These are phyloP conservation scores for Saturnispora besseyi DNA, from an alignment of 805 yeast genomes.

Conservation along the genomic window DNA sequence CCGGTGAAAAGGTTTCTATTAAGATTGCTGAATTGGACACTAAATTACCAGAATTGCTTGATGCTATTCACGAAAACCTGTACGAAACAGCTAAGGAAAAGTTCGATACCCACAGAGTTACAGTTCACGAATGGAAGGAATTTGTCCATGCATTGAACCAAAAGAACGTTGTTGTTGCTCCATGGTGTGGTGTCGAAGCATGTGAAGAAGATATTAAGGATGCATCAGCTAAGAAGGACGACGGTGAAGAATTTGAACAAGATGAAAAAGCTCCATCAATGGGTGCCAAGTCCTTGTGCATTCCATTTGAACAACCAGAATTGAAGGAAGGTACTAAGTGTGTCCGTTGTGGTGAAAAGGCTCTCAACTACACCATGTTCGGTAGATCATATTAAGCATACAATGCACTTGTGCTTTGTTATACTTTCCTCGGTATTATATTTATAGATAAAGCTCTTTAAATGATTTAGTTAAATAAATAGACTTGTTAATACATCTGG, in stretches of 20 bases:
- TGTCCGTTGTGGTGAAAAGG: slow-evolving; percentile 71
- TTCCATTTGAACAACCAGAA: slow-evolving; percentile 87
- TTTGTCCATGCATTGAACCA: slow-evolving; percentile 87
- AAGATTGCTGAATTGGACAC: slow-evolving; percentile 55
- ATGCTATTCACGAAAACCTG: slow-evolving; percentile 69
- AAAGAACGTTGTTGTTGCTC: slow-evolving; percentile 84
- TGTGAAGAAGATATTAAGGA: slow-evolving; percentile 98
- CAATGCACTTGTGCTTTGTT: background rate
- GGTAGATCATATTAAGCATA: slow-evolving; percentile 79
- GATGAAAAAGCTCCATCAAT: slow-evolving; percentile 97
- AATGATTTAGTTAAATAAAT: background rate
- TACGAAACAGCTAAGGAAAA: slow-evolving; percentile 71
- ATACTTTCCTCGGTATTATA: background rate
- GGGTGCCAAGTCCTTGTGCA: slow-evolving; percentile 99
- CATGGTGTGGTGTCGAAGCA: slow-evolving; percentile 93
- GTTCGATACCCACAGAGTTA: slow-evolving; percentile 75
- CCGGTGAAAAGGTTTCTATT: slow-evolving; percentile 63
- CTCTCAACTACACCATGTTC: slow-evolving; percentile 83
- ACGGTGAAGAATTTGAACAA: slow-evolving; percentile 75
- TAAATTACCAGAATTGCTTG: slow-evolving; percentile 67
- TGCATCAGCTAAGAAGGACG: slow-evolving; percentile 67
- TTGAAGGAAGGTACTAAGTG: slow-evolving; percentile 75
- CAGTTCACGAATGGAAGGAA: slow-evolving; percentile 79
- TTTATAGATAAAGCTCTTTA: background rate
- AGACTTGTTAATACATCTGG: background rate